Conservation (phyloP, 1,284 basidiomycete species). For the Kalmanozyma brasiliensis region DNA sequence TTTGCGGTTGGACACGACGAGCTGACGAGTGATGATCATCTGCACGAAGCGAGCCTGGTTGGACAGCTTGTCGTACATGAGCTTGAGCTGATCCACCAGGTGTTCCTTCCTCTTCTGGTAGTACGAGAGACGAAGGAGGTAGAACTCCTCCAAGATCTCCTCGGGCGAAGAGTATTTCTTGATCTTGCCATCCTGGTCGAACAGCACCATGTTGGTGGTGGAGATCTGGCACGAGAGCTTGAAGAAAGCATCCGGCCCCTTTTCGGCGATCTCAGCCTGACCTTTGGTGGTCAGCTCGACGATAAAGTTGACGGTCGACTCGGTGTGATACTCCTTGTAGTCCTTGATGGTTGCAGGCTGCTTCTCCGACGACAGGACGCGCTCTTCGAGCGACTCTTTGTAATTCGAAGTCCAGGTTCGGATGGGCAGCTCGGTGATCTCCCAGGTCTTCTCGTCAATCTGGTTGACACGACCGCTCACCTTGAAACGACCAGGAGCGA, state of each 20-base stretch:
- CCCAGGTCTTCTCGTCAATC: constrained; percentile 85
- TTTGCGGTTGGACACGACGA: constrained; percentile 92
- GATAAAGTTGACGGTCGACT: constrained; percentile 89
- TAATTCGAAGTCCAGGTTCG: constrained; percentile 93
- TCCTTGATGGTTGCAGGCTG: constrained; percentile 73
- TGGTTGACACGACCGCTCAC: constrained; percentile 81
- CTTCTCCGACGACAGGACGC: constrained; percentile 74
- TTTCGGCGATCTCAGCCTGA: constrained; percentile 85
- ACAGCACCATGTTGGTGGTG: constrained; percentile 98
- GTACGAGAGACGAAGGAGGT: constrained; percentile 84
- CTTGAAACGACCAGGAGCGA: constrained; percentile 87
- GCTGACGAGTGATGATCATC: constrained; percentile 90
- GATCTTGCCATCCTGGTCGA: constrained; percentile 95
- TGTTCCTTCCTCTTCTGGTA: constrained; percentile 84
- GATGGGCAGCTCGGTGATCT: constrained; percentile 95
- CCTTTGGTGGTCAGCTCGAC: constrained; percentile 83
- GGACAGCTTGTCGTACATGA: constrained; percentile 82
- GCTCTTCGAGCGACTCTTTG: constrained; percentile 87
- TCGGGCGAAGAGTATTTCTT: constrained; percentile 90
- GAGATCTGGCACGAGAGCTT: constrained; percentile 84
- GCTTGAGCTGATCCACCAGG: constrained; percentile 85
- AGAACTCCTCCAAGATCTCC: constrained; percentile 94
- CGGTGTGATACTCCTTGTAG: constrained; percentile 75
- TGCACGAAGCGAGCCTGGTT: constrained; percentile 97
- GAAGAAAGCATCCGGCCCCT: constrained; percentile 91